phyloP scores from a whole-genome alignment of 768 basidiomycete species.

The Sporobolomyces phaffii region DNA sequence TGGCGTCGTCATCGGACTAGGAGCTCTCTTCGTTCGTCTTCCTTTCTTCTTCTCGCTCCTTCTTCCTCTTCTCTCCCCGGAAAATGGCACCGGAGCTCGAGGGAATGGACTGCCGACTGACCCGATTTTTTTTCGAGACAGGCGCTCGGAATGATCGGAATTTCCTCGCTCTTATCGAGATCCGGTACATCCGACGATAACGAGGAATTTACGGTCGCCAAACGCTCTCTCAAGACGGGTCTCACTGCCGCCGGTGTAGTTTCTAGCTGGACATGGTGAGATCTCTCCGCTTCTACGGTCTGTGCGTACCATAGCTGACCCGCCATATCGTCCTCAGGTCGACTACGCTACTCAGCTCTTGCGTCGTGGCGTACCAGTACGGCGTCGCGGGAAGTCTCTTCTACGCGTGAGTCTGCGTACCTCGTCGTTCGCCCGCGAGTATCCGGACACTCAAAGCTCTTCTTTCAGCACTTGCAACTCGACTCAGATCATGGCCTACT shows the following conservation, averaged over 20 bases:
- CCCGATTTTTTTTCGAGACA: too few species aligned
- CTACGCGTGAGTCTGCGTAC: constrained; percentile 1
- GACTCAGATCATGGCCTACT: constrained; percentile 56
- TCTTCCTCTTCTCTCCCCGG: too few species aligned
- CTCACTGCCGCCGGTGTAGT: constrained; percentile 15
- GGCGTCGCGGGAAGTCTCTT: constrained; percentile 10
- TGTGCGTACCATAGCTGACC: neutral
- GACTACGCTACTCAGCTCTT: constrained; percentile 2
- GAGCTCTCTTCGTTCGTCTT: constrained; percentile 13
- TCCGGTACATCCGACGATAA: neutral
- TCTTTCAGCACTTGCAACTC: constrained; percentile 44
- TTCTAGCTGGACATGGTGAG: constrained; percentile 14
- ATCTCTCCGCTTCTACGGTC: too few species aligned
- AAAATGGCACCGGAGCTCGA: too few species aligned
- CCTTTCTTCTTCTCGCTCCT: too few species aligned
- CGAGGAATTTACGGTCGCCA: constrained; percentile 22
- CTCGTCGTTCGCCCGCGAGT: too few species aligned
- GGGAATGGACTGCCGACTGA: too few species aligned
- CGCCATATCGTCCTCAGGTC: neutral
- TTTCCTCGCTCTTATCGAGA: neutral
- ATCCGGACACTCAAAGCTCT: too few species aligned
- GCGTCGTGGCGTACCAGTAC: constrained; percentile 13
- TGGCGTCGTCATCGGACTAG: constrained; percentile 19
- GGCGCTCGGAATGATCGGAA: constrained; percentile 11
- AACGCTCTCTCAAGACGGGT: constrained; percentile 11